Evolutionary conservation across 306 rosid genomes (phyloP), one percentile per base, ranked within the genome.

Genomic region (Citrullus colocynthis): DNA sequence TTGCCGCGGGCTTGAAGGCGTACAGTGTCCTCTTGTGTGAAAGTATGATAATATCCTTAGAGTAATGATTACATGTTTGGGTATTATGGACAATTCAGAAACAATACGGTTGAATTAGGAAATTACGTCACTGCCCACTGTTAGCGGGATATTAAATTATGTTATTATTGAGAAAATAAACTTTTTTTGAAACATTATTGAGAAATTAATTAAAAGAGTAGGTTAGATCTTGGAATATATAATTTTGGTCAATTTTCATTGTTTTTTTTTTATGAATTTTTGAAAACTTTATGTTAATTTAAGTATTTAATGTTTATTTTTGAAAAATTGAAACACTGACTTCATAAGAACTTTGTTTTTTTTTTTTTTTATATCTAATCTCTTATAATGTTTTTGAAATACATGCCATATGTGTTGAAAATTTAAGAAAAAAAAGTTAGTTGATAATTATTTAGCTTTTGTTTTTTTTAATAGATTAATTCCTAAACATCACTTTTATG

Each of bases 121-220:
- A 69, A 69, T 44, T 18, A 67, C 74, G 75, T 69, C 75, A 69
- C 56, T 20, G 37, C 56, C 75, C 75, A 69, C 37, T 11, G 55
- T 11, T 69, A 7, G 36, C 55, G 20, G 17, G 55, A 20, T 69
- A 5, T 66, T 42, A 44, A 20, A 69, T 20, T 69, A 10, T 69
- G 37, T 16, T 69, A 67, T 69, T 69, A 12, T 11, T 28, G 7
- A 28, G 12, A 16, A 64, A 17, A 36, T 20, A 21, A 11, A 21
- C 2, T 16, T 2, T 48, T 48, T 48, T 12, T 4, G 4, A 11
- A 52, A 52, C 57, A 52, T 15, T 52, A 52, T 15, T 51, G 2
- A 52, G n/a, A 52, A 52, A 52, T 7, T 15, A 63, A 63, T 14
- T 63, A 14, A 6, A 28, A 60, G 65, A 60, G 37, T 60, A 28